These are phyloP conservation scores for Bimuria novae-zelandiae DNA, from an alignment of 2,329 filamentous ascomycete species.

Conservation along the genomic window DNA sequence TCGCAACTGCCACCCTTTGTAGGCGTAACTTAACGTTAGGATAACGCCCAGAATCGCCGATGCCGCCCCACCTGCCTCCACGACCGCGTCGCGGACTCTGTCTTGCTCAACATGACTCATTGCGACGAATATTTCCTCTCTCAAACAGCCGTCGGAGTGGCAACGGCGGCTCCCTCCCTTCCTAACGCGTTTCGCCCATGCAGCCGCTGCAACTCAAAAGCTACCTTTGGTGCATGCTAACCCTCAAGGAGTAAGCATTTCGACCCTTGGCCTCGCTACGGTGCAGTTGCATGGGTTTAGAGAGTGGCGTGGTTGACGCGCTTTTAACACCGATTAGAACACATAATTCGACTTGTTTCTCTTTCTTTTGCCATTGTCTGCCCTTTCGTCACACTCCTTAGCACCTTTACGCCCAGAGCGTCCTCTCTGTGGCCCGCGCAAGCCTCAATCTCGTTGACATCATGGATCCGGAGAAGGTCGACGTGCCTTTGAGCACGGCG, in stretches of 20 bases:
- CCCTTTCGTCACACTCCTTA: neutral
- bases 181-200: neutral
- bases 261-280: neutral
- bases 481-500: slow-evolving; percentile 25
- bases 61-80: neutral
- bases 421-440: slow-evolving; percentile 1
- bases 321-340: slow-evolving; percentile 5
- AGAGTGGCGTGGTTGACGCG: neutral
- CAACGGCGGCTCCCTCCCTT: too few relatives aligned
- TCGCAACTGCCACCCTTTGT: too few relatives aligned
- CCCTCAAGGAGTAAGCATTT: slow-evolving; percentile 1
- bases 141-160: neutral
- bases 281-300: neutral
- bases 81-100: neutral
- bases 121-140: neutral
- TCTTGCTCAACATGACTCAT: neutral
- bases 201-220: too few relatives aligned
- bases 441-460: neutral
- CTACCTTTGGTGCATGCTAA: neutral
- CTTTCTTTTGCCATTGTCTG: neutral
- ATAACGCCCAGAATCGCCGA: too few relatives aligned
- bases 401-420: neutral
- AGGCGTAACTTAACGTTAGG: too few relatives aligned
- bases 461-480: slow-evolving; percentile 31
- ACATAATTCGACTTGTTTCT: neutral